Conservation (phyloP, 139 green algal species). For the Dunaliella sp. region DNA sequence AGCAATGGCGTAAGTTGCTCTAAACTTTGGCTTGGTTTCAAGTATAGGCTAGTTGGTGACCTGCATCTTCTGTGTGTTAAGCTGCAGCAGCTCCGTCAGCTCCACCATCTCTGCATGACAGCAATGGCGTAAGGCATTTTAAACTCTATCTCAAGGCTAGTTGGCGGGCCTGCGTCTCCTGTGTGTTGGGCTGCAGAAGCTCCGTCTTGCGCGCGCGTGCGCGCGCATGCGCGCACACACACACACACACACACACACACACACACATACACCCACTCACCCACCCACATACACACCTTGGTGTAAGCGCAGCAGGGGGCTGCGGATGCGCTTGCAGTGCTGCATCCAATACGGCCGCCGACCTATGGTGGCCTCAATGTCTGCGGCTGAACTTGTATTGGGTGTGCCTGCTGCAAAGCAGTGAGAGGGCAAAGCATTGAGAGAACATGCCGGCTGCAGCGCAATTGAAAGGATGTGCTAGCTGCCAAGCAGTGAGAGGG, state of each 20-base stretch:
- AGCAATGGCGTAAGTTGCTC: no score
- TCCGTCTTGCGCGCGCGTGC: neutral
- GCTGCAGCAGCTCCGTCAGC: conserved; percentile 42
- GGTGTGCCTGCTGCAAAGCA: no score
- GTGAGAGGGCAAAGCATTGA: no score
- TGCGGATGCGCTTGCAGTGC: conserved; percentile 22
- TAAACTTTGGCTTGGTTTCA: neutral
- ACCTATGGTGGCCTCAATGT: conserved; percentile 1
- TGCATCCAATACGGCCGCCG: conserved; percentile 39
- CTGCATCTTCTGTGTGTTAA: conserved; percentile 28
- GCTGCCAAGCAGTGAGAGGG: no score
- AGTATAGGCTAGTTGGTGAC: conserved; percentile 31
- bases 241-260: neutral
- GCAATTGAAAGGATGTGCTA: no score
- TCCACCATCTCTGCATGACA: conserved; percentile 39
- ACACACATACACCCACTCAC: neutral
- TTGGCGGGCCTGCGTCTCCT: conserved; percentile 30
- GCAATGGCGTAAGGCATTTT: no score
- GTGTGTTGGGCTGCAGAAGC: conserved; percentile 14
- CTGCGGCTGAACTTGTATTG: neutral
- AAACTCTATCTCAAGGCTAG: conserved; percentile 21
- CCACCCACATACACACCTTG: conserved; percentile 20
- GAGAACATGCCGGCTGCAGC: neutral
- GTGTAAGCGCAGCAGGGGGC: conserved; percentile 39
- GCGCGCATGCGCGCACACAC: no score